Percentiles rank a stretch among this genome's conserved stretches.
Evolutionary conservation across 2,329 filamentous ascomycete genomes (phyloP).

Genomic region (Colletotrichum tropicicola): DNA sequence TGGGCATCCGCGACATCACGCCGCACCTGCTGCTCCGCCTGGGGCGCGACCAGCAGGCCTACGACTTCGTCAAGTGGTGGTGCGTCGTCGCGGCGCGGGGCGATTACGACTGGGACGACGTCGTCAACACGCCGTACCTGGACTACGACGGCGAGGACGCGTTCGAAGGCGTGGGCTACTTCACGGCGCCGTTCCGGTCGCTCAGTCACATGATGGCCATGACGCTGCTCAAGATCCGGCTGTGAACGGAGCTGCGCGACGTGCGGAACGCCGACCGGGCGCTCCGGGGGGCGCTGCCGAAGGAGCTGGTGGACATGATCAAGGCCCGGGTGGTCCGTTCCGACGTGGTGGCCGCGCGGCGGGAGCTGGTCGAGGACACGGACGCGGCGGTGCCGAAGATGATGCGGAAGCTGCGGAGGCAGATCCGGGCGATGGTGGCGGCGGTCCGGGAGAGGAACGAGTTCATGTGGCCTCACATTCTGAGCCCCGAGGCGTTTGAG

Average conservation of each 20-base stretch:
- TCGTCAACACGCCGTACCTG: constrained; percentile 32
- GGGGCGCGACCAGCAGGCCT: constrained; percentile 58
- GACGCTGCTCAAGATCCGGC: constrained; percentile 37
- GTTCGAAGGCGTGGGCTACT: constrained; percentile 28
- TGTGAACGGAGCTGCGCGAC: constrained; percentile 38
- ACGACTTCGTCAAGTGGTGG: constrained; percentile 52
- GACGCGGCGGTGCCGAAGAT: not conserved
- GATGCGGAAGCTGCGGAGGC: not conserved
- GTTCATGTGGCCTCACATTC: not conserved
- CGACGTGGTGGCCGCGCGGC: not conserved
- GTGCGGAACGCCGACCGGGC: constrained; percentile 12
- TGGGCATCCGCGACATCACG: constrained; percentile 50
- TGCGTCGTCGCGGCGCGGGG: constrained; percentile 24
- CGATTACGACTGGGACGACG: constrained; percentile 33
- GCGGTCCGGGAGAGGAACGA: not conserved
- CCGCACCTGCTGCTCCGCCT: constrained; percentile 55
- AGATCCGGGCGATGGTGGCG: not conserved
- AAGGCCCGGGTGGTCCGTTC: not conserved
- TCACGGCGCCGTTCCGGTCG: not conserved
- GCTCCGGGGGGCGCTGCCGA: not conserved
- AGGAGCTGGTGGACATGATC: not conserved
- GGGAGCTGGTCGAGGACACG: not conserved
- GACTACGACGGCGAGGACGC: constrained; percentile 33
- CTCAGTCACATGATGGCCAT: constrained; percentile 28
- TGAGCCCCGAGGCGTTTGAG: not conserved